Base-by-base conservation (phyloP, 768 basidiomycete genomes). In the Exsudoporus frostii region DNA sequence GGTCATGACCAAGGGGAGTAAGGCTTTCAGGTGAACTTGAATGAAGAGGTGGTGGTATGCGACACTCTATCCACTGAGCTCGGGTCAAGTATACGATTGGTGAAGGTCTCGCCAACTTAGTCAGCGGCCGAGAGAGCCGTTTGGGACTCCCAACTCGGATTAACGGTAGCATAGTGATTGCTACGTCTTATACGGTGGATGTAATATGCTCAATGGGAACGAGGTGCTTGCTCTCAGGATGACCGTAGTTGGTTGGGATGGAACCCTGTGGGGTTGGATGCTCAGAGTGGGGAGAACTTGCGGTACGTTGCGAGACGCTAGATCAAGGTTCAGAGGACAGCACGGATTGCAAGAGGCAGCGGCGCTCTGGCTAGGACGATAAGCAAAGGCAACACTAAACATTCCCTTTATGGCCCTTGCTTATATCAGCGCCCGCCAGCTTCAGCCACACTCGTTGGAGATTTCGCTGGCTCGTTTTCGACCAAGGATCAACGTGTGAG, bases 401-500 rank as follows among this genome's bases (percentile, higher is more conserved):
- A 32, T 57, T 25, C 30, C 49, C 7, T 40, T 56, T 48, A 20
- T 34, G 39, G 48, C 3, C 19, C 19, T 14, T 39, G 49, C 39
- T 66, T 65, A 64, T 32, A 17, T 65, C 54, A 66, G 54, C 51
- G 8, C 13, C n/a, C 19, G 25, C 25, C 7, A 11, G 9, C 22
- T 45, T 6, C 15, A 6, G 17, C 11, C 20, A 49, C 45, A 11
- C 32, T 25, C 9, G 17, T 17, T 8, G 19, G 4, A 9, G 19
- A 11, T 37, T 47, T 48, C 15, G 24, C 19, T 14, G 24, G 15
- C 50, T 45, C 11, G 10, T 48, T 41, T 51, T 71, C 68, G 89
- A 90, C 89, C 89, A 88, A 90, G 89, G 89, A 91, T 91, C 89
- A 76, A 71, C 75, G 71, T 73, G 89, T 91, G 89, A 90, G 88